These are phyloP conservation scores for Aeminium ludgeri DNA, from an alignment of 495 filamentous ascomycete genomes.

Conservation along the genomic window DNA sequence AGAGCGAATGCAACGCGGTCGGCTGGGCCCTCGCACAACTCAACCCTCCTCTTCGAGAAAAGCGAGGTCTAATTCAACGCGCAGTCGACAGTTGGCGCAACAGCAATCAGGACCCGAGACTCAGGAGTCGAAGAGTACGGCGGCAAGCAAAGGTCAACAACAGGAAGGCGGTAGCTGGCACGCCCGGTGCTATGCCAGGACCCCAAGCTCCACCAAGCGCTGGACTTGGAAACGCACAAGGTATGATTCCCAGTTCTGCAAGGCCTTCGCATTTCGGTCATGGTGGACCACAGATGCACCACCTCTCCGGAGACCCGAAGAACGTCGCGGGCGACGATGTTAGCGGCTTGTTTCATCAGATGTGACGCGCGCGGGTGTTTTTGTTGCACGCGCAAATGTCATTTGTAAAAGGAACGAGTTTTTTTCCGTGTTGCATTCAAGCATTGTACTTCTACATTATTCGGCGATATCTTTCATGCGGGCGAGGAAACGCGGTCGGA, in stretches of 20 bases:
- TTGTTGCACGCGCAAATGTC: constrained; percentile 1
- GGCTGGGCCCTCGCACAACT: constrained; percentile 91
- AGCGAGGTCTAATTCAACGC: constrained; percentile 87
- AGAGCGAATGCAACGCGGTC: constrained; percentile 96
- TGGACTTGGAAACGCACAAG: constrained; percentile 28
- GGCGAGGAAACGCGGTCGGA: neutral
- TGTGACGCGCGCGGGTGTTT: constrained; percentile 25
- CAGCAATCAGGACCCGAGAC: constrained; percentile 85
- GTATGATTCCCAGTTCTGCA: constrained; percentile 33
- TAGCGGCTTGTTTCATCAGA: constrained; percentile 63
- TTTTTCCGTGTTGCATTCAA: constrained; percentile 2
- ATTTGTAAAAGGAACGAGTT: constrained; percentile 10
- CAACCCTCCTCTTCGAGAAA: constrained; percentile 77
- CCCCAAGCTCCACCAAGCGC: constrained; percentile 31
- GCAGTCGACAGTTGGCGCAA: constrained; percentile 98
- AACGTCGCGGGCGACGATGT: constrained; percentile 63
- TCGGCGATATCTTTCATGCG: constrained; percentile 1
- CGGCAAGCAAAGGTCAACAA: constrained; percentile 89
- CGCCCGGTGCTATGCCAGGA: constrained; percentile 35
- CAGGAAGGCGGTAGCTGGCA: constrained; percentile 41
- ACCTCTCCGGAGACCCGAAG: constrained; percentile 68
- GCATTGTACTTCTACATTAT: neutral
- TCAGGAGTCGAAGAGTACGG: constrained; percentile 79
- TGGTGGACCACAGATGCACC: constrained; percentile 45
- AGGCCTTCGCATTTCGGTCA: constrained; percentile 28